Conservation (phyloP, 495 filamentous ascomycete species). For the Annulohypoxylon maeteangense region DNA sequence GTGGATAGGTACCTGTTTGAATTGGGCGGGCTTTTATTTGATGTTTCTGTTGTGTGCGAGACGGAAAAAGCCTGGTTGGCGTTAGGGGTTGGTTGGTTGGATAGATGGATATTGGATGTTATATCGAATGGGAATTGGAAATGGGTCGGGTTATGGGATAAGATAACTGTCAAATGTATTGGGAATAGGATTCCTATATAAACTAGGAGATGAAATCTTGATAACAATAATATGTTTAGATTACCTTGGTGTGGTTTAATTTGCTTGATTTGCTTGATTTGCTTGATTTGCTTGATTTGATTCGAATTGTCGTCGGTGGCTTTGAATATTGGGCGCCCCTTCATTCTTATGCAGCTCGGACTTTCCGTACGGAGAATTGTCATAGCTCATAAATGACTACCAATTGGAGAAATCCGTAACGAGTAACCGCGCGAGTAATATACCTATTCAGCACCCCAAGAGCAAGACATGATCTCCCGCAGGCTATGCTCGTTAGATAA, state of each 20-base stretch:
- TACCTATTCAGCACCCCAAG: neutral
- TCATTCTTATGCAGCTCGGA: neutral
- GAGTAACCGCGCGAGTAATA: neutral
- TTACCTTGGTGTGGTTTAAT: no score
- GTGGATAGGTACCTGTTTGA: neutral
- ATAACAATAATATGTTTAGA: neutral
- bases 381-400: neutral
- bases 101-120: neutral
- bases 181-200: neutral
- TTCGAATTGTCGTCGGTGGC: neutral
- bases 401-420: neutral
- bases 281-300: no score
- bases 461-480: neutral
- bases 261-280: no score
- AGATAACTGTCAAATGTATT: neutral
- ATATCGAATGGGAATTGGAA: neutral
- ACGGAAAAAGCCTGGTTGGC: neutral
- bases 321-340: neutral
- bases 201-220: neutral
- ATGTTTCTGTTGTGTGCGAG: neutral
- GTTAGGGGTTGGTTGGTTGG: neutral
- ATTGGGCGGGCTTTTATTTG: neutral
- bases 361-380: neutral
- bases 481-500: neutral
- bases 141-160: neutral